Evolutionary conservation across 768 basidiomycete species (phyloP).

Genomic region (Ramaria sp.): DNA sequence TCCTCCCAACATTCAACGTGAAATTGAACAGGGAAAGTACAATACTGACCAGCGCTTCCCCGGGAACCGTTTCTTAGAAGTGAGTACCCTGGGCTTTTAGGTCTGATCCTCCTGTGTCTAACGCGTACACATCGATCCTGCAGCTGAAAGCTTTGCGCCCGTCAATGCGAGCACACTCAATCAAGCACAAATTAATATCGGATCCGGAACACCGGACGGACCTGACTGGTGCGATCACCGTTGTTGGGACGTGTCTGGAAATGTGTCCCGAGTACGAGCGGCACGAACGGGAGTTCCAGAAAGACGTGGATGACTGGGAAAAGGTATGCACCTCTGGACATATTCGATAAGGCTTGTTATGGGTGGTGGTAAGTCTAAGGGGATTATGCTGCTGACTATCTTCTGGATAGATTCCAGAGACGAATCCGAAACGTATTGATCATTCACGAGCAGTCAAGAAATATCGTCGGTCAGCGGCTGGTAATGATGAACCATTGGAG

Average conservation of each 20-base stretch:
- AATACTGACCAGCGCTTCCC: background rate
- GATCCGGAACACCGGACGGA: conserved; percentile 8
- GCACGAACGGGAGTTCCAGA: conserved; percentile 81
- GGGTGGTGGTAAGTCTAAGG: background rate
- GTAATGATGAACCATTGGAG: conserved; percentile 73
- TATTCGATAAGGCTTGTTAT: background rate
- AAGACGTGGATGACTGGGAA: conserved; percentile 81
- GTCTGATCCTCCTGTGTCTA: background rate
- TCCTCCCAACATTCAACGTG: background rate
- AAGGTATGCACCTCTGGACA: conserved; percentile 38
- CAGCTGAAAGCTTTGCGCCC: conserved; percentile 9
- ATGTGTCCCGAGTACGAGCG: conserved; percentile 96
- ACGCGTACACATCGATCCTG: background rate
- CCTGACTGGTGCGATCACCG: conserved; percentile 53
- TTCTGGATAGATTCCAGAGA: conserved; percentile 47
- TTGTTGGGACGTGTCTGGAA: conserved; percentile 82
- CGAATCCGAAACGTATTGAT: conserved; percentile 59
- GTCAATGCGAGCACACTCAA: conserved; percentile 5
- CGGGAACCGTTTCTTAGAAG: conserved; percentile 7
- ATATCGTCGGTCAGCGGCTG: conserved; percentile 84
- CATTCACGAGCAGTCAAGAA: conserved; percentile 85
- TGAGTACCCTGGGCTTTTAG: background rate
- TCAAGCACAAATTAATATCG: conserved; percentile 7
- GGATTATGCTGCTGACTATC: background rate
- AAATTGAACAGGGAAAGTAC: conserved; percentile 5